Evolutionary conservation across 2,329 filamentous ascomycete species (phyloP), one percentile per base, ranked within the genome.

Genomic region (Dactylella cylindrospora): DNA sequence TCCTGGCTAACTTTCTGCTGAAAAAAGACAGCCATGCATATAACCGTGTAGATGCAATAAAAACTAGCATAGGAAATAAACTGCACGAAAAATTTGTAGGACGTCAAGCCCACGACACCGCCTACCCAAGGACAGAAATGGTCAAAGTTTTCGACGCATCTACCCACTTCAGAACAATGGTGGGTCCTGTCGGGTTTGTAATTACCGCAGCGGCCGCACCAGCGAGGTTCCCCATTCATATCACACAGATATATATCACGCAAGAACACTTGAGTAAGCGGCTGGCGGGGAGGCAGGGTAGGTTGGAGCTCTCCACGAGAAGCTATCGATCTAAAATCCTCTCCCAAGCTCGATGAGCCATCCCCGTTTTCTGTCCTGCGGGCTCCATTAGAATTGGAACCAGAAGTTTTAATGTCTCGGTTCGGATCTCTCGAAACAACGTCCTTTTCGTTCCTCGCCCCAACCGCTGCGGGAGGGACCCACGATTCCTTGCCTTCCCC

Each of bases 111-210:
- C 3, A 97, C 84, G 66, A 95, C 86, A 13, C 91, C 91, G 2
- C 91, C 91, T 8, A 95, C 90, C 82, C 84, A 97, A 0, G 91
- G 91, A 70, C 91, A 97, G 69, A 90, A 93, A 70, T 97, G 91
- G 65, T 97, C 91, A 85, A 96, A 93, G 69, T 93, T 91, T 28
- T 80, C 76, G 19, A 95, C 86, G 69, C 91, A 97, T 33, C 88
- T 80, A 40, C 83, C 82, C 10, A 93, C 76, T 70, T 95, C 87
- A 47, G 84, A 84, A 69, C 86, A 94, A 72, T 97, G 90, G 71
- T 95, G 89, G 2, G 86, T 80, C 2, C 90, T 80, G 69, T 95
- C 91, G 0, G 86, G 84, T 72, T 96, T 96, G 82, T 87, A 95
- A 66, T 85, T 88, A 50, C 80, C 81, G 71, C 91, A 97, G 46